Evolutionary conservation across 2,329 filamentous ascomycete genomes (phyloP).

Genomic region (Pseudogymnoascus sp.): DNA sequence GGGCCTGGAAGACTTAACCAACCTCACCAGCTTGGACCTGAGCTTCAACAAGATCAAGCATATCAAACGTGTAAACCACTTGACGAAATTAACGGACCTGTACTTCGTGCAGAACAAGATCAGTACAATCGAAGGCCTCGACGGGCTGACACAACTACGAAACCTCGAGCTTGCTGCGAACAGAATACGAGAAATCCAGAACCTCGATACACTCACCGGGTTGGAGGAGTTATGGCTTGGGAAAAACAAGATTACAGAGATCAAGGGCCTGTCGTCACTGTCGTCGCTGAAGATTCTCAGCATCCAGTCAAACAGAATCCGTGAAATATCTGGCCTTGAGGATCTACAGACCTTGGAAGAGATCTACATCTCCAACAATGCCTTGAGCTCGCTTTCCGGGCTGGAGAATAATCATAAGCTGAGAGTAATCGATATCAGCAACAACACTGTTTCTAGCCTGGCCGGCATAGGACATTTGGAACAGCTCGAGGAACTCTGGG

Average conservation of each 20-base stretch:
- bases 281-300: conserved; percentile 79
- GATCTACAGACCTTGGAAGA: conserved; percentile 74
- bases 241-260: conserved; percentile 90
- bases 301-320: conserved; percentile 91
- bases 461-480: conserved; percentile 61
- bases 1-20: conserved; percentile 68
- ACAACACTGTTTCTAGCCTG: conserved; percentile 74
- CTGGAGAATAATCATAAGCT: conserved; percentile 62
- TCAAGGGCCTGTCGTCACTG: conserved; percentile 68
- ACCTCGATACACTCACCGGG: conserved; percentile 66
- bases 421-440: conserved; percentile 78
- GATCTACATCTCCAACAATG: conserved; percentile 92
- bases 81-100: conserved; percentile 71
- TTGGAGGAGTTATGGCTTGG: conserved; percentile 90
- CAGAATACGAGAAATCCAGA: conserved; percentile 79
- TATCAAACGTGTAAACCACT: conserved; percentile 78
- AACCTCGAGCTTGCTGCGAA: conserved; percentile 92
- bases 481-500: conserved; percentile 87
- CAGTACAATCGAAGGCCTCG: conserved; percentile 74
- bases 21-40: conserved; percentile 75
- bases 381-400: conserved; percentile 69
- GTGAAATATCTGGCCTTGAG: conserved; percentile 67
- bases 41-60: conserved; percentile 99
- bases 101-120: conserved; percentile 97
- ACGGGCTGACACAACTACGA: conserved; percentile 64